Percentiles rank a stretch among this genome's conserved stretches.
phyloP scores from a whole-genome alignment of 345 rosid species.

The Eucalyptus pumila region DNA sequence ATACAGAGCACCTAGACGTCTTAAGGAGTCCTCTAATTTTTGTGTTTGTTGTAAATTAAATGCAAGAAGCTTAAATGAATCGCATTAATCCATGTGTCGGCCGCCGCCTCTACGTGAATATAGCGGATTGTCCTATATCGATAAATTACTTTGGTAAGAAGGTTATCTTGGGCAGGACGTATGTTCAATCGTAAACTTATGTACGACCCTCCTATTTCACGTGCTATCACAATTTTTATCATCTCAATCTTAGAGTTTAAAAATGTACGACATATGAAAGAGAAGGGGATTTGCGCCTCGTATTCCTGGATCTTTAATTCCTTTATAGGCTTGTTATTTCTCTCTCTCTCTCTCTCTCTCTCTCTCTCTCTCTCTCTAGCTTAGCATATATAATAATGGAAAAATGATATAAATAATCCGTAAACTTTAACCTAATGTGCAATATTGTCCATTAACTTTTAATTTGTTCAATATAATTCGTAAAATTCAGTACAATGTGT shows the following conservation, averaged over 20 bases:
- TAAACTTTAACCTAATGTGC: neutral
- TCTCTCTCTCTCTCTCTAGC: neutral
- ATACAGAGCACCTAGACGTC: neutral
- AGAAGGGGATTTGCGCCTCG: neutral
- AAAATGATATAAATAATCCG: neutral
- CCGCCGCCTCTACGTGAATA: neutral
- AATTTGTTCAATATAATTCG: neutral
- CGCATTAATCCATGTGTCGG: neutral
- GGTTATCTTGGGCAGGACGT: neutral
- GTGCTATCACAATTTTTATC: neutral
- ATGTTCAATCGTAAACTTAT: neutral
- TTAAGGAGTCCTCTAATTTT: neutral
- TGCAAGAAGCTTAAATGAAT: neutral
- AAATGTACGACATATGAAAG: neutral
- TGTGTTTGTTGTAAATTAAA: neutral
- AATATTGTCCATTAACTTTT: accelerated
- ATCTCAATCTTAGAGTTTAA: neutral
- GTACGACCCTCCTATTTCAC: neutral
- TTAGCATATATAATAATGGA: neutral
- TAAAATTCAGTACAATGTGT: too few relatives aligned
- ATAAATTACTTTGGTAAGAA: neutral
- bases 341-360: too few relatives aligned
- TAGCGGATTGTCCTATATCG: neutral
- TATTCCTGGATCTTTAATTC: neutral
- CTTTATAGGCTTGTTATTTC: neutral